These are phyloP conservation scores for Cercophora sp. DNA, from an alignment of 495 filamentous ascomycete species.

Conservation along the genomic window DNA sequence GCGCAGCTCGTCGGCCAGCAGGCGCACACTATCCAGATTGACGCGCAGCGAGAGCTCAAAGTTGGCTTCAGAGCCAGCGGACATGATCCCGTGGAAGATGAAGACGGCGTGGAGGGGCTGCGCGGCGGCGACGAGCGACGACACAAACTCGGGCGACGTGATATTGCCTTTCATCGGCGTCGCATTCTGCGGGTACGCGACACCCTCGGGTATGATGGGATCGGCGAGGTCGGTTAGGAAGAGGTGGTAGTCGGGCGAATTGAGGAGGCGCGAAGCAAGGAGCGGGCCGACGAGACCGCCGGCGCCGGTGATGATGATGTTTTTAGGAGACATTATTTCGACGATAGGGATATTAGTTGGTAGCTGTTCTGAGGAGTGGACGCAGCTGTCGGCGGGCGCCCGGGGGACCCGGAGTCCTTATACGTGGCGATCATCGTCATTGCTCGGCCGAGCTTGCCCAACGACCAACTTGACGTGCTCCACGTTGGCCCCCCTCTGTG, in stretches of 20 bases:
- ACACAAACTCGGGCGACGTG: conserved; percentile 46
- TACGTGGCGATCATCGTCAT: background rate
- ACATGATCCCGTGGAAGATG: conserved; percentile 86
- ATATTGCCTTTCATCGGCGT: conserved; percentile 61
- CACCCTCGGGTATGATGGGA: conserved; percentile 50
- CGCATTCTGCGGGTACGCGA: conserved; percentile 49
- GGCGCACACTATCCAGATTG: conserved; percentile 68
- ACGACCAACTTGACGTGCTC: background rate
- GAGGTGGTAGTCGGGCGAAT: conserved; percentile 49
- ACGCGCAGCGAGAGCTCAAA: conserved; percentile 68
- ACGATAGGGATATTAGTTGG: background rate
- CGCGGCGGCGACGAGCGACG: conserved; percentile 42
- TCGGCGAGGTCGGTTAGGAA: conserved; percentile 62
- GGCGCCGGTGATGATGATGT: conserved; percentile 69
- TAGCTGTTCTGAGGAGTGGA: background rate
- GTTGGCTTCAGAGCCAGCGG: conserved; percentile 68
- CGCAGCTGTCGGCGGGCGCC: background rate
- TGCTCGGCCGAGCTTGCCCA: background rate
- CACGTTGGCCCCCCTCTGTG: background rate
- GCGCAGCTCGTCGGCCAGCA: conserved; percentile 60
- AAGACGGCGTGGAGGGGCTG: conserved; percentile 60
- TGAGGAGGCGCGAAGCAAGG: conserved; percentile 59
- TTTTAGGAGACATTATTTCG: conserved; percentile 24
- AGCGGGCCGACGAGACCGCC: conserved; percentile 68
- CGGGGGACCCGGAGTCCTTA: background rate